Evolutionary conservation across 331 rosid species (phyloP).

Genomic region (Dryas integrifolia): DNA sequence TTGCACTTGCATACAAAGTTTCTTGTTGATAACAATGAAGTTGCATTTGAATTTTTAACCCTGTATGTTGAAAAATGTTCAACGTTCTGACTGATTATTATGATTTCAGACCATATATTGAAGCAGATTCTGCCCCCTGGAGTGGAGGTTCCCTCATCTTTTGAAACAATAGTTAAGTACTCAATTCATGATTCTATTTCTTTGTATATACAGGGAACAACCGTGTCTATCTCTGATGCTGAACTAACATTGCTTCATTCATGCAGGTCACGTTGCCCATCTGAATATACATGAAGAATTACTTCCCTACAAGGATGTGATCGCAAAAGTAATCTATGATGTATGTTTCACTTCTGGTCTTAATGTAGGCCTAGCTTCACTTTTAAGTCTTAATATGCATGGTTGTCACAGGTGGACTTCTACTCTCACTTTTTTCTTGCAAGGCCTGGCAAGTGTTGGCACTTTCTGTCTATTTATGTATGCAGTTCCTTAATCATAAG

Average conservation of each 20-base stretch:
- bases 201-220: neutral
- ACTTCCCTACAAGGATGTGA: constrained; percentile 77
- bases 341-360: constrained; percentile 44
- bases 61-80: constrained; percentile 8
- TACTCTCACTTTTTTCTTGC: constrained; percentile 1
- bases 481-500: neutral
- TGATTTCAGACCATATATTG: constrained; percentile 71
- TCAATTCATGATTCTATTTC: constrained; percentile 17
- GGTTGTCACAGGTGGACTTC: neutral
- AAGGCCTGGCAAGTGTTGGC: neutral
- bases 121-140: constrained; percentile 82
- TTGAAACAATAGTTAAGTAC: constrained; percentile 91
- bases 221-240: constrained; percentile 19
- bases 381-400: neutral
- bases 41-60: constrained; percentile 6
- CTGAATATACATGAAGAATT: constrained; percentile 83
- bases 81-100: constrained; percentile 11
- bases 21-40: neutral
- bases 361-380: neutral
- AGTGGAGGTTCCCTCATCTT: constrained; percentile 88
- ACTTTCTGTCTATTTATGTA: neutral
- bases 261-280: constrained; percentile 95
- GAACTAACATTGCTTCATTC: constrained; percentile 33
- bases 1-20: neutral
- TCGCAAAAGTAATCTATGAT: constrained; percentile 86